Conservation (phyloP, 2,329 filamentous ascomycete genomes). For the Fusarium sp. region DNA sequence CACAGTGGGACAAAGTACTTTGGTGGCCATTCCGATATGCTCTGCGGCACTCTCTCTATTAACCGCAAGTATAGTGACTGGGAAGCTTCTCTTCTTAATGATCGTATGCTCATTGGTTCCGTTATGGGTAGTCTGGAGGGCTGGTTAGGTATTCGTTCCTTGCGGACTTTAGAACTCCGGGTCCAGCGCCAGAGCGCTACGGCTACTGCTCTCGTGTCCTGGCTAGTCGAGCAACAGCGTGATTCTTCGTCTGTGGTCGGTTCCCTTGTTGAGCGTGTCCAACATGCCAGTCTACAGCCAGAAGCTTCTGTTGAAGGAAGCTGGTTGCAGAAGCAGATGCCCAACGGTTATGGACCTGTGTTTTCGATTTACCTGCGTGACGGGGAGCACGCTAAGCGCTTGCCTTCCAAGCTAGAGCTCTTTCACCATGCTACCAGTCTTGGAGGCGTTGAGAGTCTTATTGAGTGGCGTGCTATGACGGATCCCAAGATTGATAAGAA, state of each 20-base stretch:
- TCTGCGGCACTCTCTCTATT: slow-evolving; percentile 84
- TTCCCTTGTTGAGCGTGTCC: slow-evolving; percentile 68
- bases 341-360: slow-evolving; percentile 87
- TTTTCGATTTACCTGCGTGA: slow-evolving; percentile 78
- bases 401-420: slow-evolving; percentile 82
- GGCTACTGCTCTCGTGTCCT: slow-evolving; percentile 75
- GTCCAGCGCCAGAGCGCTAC: slow-evolving; percentile 81
- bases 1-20: slow-evolving; percentile 97
- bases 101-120: slow-evolving; percentile 81
- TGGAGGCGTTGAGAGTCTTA: slow-evolving; percentile 92
- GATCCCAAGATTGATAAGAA: slow-evolving; percentile 77
- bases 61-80: slow-evolving; percentile 65
- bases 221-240: slow-evolving; percentile 68
- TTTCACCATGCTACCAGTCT: slow-evolving; percentile 97
- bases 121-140: slow-evolving; percentile 92
- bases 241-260: slow-evolving; percentile 56
- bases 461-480: slow-evolving; percentile 95
- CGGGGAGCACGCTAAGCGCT: slow-evolving; percentile 67
- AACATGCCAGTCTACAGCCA: slow-evolving; percentile 84
- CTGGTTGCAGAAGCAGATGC: slow-evolving; percentile 92
- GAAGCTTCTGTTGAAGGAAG: slow-evolving; percentile 65
- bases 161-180: slow-evolving; percentile 87
- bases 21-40: slow-evolving; percentile 92
- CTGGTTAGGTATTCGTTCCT: slow-evolving; percentile 88
- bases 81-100: slow-evolving; percentile 69